Evolutionary conservation across 139 green algal genomes (phyloP).

Genomic region (Chlamydomonas sphaeroides): DNA sequence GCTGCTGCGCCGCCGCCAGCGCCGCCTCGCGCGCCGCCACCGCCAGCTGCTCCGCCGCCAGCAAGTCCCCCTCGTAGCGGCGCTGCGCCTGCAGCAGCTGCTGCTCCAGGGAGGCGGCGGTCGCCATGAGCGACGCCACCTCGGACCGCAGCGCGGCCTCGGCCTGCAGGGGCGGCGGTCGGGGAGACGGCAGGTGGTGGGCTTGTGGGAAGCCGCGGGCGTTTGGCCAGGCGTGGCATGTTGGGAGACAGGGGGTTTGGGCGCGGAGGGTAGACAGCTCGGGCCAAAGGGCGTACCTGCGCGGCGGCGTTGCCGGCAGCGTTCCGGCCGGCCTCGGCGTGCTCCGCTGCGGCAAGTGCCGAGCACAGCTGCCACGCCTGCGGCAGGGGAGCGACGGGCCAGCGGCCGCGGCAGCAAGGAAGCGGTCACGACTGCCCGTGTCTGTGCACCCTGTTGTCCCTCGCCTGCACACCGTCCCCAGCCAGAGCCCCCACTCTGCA

Average conservation of each 20-base stretch:
- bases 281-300: no score
- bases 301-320: not conserved
- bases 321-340: not conserved
- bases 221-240: no score
- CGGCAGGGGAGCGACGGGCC: not conserved
- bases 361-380: constrained; percentile 29
- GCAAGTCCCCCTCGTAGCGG: constrained; percentile 20
- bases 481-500: no score
- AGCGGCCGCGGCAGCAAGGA: no score
- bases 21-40: constrained; percentile 22
- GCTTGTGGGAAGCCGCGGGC: no score
- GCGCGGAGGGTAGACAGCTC: no score
- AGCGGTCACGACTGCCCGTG: no score
- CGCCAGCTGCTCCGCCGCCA: constrained; percentile 27
- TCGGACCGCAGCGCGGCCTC: constrained; percentile 3
- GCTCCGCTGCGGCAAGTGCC: not conserved
- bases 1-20: constrained; percentile 10
- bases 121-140: not conserved
- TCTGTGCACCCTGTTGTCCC: no score
- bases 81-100: not conserved
- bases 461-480: no score
- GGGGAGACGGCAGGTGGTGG: no score
- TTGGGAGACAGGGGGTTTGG: no score
- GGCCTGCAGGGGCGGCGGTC: not conserved
- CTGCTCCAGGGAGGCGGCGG: constrained; percentile 14